phyloP scores from a whole-genome alignment of 176 grass and related monocot genomes.

The Avena eriantha region DNA sequence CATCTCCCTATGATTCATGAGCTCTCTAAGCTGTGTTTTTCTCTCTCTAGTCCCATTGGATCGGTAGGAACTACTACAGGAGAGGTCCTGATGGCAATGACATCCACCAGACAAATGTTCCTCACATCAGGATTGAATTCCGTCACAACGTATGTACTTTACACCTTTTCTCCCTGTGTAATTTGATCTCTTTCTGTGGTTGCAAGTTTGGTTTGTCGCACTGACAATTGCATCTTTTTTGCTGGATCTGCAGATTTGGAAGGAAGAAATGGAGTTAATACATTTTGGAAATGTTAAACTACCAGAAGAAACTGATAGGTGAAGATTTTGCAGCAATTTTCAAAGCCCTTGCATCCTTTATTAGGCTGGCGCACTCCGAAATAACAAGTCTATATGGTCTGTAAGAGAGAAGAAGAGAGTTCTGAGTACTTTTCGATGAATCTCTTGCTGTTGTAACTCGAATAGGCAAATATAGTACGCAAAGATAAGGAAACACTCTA shows the following conservation, averaged over 20 bases:
- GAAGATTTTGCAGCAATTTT: conserved; percentile 35
- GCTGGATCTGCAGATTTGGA: conserved; percentile 75
- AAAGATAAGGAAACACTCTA: not conserved
- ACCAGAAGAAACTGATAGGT: conserved; percentile 72
- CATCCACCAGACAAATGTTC: conserved; percentile 93
- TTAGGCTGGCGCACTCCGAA: not conserved
- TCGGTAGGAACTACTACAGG: conserved; percentile 82
- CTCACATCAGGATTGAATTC: conserved; percentile 90
- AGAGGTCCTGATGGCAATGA: conserved; percentile 83
- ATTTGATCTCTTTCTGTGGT: not conserved
- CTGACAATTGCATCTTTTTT: not conserved
- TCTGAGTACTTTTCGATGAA: conserved; percentile 41
- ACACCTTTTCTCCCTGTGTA: not conserved
- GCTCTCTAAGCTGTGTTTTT: conserved; percentile 22
- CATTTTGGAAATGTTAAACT: conserved; percentile 61
- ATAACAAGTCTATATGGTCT: not conserved
- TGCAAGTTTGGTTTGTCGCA: not conserved
- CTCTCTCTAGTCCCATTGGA: conserved; percentile 79
- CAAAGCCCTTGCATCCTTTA: not conserved
- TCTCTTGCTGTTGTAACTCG: conserved; percentile 9
- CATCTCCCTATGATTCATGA: not conserved
- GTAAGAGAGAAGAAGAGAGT: conserved; percentile 40
- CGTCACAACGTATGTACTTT: conserved; percentile 60
- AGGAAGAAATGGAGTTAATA: conserved; percentile 86
- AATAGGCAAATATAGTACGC: not conserved